Base-by-base conservation (phyloP, 495 filamentous ascomycete species). In the Penicillium salamii region DNA sequence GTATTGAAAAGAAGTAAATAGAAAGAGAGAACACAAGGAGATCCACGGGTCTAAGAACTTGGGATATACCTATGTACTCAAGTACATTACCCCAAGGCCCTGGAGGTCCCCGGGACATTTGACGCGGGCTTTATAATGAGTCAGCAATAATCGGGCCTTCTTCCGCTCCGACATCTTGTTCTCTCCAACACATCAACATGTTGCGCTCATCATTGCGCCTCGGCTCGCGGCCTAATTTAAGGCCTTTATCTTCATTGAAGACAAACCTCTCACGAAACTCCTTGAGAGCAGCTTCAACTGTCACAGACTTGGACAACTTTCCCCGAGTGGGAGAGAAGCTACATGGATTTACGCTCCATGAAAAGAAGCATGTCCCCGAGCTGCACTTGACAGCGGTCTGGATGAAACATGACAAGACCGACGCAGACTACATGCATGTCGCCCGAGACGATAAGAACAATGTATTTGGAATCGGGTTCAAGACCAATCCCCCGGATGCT, bases 401-500 rank as follows among this genome's bases (percentile, higher is more conserved):
- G 50, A 75, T 97, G 54, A 84, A 83, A 50, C 93, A 98, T 64
- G 87, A 96, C 69, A 90, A 88, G 72, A 98, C 93, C 5, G 88
- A 90, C 48, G 92, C 93, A 15, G 89, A 98, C 49, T 95, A 97
- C 62, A 82, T 98, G 23, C 93, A 98, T 74, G 82, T 98, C 53
- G 93, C 88, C 0, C 78, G 91, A 46, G 89, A 97, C 37, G 93
- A 98, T 64, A 86, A 86, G 74, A 98, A 98, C 69, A 98, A 97
- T 88, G 95, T 97, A 52, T 98, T 98, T 76, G 95, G 91, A 7
- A 90, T 97, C 57, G 92, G 90, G 5, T 98, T 97, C 81, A 96
- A 96, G 80, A 98, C 93, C 3, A 98, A 97, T 61, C 93, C 93
- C 11, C 89, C 92, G 14, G 91, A 98, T 70, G 89, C 90, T 50